phyloP scores from a whole-genome alignment of 129 eudicot genomes.

The Tagetes patula region DNA sequence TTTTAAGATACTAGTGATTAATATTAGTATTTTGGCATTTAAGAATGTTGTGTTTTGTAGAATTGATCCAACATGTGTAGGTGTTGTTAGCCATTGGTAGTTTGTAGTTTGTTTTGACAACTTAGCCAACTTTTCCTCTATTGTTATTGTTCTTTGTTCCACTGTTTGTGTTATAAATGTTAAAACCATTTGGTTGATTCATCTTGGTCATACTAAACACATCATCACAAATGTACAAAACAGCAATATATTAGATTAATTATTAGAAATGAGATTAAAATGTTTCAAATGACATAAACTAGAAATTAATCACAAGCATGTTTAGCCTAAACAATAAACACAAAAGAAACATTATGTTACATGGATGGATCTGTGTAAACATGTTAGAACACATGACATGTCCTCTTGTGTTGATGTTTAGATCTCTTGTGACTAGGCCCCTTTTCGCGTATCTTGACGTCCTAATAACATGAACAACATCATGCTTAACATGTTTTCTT shows the following conservation, averaged over 20 bases:
- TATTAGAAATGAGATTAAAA: neutral
- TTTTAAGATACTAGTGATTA: conserved; percentile 1
- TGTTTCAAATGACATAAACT: neutral
- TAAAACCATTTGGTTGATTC: neutral
- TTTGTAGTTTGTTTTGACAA: neutral
- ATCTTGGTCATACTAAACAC: neutral
- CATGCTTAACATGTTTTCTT: conserved; percentile 31
- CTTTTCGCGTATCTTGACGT: conserved; percentile 48
- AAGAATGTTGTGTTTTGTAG: conserved; percentile 12
- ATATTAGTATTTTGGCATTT: neutral
- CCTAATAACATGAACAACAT: conserved; percentile 37
- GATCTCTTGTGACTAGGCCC: conserved; percentile 29
- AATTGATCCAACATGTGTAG: conserved; percentile 24
- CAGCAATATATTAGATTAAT: neutral
- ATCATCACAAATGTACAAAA: too few species aligned
- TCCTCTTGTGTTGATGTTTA: conserved; percentile 11
- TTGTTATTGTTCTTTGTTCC: conserved; percentile 10
- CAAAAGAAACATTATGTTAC: neutral
- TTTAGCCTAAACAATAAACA: neutral
- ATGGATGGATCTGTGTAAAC: neutral
- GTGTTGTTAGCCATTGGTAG: conserved; percentile 4
- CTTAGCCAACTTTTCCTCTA: neutral
- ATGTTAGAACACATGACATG: neutral
- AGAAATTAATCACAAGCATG: neutral
- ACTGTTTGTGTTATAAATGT: neutral